A percentile compares a stretch with the other conserved stretches of the same genome.
phyloP scores from a whole-genome alignment of 306 rosid genomes.

The Citrullus colocynthis region DNA sequence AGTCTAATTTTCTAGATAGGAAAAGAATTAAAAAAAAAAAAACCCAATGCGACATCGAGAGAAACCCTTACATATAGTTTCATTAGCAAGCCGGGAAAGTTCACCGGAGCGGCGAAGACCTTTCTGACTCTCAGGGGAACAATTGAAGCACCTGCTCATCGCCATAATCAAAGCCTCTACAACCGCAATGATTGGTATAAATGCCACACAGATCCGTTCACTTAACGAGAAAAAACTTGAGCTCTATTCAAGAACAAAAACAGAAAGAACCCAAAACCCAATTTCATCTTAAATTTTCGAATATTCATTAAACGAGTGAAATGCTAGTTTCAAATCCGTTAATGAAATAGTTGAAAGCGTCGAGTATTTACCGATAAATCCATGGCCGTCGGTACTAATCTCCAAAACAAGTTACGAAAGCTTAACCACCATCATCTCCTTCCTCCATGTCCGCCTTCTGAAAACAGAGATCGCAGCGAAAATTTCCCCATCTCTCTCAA shows the following conservation, averaged over 20 bases:
- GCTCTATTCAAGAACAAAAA: conserved; percentile 17
- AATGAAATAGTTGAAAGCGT: not conserved
- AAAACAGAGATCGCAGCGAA: not conserved
- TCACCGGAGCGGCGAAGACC: conserved; percentile 8
- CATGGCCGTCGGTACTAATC: not conserved
- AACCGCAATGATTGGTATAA: conserved; percentile 29
- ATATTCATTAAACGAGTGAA: not conserved
- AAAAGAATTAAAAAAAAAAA: not conserved
- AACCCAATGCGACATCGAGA: not conserved
- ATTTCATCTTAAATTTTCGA: not conserved
- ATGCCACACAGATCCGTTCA: conserved; percentile 34
- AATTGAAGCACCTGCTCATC: conserved; percentile 31
- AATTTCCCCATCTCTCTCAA: not conserved
- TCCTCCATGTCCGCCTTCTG: not conserved
- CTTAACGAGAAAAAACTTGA: conserved; percentile 28
- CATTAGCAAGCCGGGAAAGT: conserved; percentile 27
- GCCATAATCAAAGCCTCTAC: conserved; percentile 33
- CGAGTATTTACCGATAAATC: not conserved
- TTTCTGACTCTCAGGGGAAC: conserved; percentile 11
- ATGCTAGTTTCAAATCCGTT: not conserved
- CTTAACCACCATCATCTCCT: not conserved
- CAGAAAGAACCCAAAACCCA: not conserved
- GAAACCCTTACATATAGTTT: conserved; percentile 42
- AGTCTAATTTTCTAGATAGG: not conserved
- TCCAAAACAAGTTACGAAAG: not conserved